Percentiles rank a stretch among this genome's conserved stretches.
phyloP scores from a whole-genome alignment of 139 green algal species.

The Chlorella sorokiniana region DNA sequence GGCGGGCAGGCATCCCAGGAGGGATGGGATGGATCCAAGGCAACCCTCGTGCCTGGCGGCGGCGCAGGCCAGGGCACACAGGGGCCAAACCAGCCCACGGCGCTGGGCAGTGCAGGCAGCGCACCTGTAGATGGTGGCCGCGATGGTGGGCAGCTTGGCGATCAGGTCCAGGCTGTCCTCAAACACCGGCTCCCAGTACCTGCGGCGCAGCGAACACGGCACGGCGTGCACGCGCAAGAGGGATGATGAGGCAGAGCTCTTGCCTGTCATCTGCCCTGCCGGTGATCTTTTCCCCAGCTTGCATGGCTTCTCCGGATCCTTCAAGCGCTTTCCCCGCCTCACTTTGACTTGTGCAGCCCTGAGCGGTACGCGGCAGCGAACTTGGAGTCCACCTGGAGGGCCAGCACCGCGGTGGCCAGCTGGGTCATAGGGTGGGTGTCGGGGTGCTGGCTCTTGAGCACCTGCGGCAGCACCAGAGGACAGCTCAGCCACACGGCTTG shows the following conservation, averaged over 20 bases:
- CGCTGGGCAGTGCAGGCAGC: not conserved
- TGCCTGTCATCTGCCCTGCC: too few relatives aligned
- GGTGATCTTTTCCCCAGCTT: too few relatives aligned
- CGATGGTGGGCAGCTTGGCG: slow-evolving; percentile 89
- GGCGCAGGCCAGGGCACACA: not conserved
- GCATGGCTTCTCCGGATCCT: too few relatives aligned
- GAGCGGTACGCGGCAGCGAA: slow-evolving; percentile 86
- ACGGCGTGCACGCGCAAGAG: not conserved
- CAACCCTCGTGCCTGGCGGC: not conserved
- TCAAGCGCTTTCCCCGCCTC: not conserved
- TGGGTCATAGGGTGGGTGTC: slow-evolving; percentile 95
- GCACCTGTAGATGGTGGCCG: slow-evolving; percentile 86
- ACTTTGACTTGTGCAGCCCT: slow-evolving; percentile 89
- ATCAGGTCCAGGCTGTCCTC: slow-evolving; percentile 96
- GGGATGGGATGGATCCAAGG: not conserved
- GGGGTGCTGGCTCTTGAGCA: slow-evolving; percentile 78
- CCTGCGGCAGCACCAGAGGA: not conserved
- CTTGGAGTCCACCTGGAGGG: slow-evolving; percentile 82
- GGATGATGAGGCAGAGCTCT: too few relatives aligned
- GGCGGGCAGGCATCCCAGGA: not conserved
- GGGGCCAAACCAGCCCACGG: not conserved
- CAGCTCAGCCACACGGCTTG: too few relatives aligned
- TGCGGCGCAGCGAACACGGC: not conserved
- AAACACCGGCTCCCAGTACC: slow-evolving; percentile 82
- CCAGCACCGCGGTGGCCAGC: slow-evolving; percentile 77